Conservation (phyloP, 78 protist genomes). For the Emiliania huxleyi region DNA sequence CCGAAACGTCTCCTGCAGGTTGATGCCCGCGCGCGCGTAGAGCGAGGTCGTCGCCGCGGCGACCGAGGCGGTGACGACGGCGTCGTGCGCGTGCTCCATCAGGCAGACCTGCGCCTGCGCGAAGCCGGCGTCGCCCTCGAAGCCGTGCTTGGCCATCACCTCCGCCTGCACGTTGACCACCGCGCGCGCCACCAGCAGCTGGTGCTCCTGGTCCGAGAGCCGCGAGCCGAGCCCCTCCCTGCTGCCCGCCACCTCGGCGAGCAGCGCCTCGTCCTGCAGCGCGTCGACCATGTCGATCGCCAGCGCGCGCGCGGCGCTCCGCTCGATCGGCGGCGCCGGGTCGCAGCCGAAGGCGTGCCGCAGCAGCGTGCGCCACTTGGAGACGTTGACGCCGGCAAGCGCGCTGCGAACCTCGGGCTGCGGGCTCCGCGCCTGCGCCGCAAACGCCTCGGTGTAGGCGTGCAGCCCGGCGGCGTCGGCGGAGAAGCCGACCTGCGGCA, state of each 20-base stretch:
- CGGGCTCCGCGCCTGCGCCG: background rate
- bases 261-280: background rate
- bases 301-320: background rate
- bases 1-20: background rate
- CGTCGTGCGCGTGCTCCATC: slow-evolving; percentile 5
- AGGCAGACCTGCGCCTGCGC: background rate
- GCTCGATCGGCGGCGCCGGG: background rate
- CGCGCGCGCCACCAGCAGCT: background rate
- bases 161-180: background rate
- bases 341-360: background rate
- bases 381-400: background rate
- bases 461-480: background rate
- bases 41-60: background rate
- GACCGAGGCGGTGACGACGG: background rate
- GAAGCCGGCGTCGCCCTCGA: background rate
- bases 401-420: background rate
- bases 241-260: background rate
- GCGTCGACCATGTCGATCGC: background rate
- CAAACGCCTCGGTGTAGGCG: background rate
- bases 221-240: background rate
- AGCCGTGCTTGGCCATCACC: background rate
- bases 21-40: background rate
- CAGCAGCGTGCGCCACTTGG: background rate
- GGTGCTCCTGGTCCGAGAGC: background rate
- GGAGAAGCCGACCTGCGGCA: background rate